Base-by-base conservation (phyloP, 805 yeast genomes). In the Dipodascus geniculatus region DNA sequence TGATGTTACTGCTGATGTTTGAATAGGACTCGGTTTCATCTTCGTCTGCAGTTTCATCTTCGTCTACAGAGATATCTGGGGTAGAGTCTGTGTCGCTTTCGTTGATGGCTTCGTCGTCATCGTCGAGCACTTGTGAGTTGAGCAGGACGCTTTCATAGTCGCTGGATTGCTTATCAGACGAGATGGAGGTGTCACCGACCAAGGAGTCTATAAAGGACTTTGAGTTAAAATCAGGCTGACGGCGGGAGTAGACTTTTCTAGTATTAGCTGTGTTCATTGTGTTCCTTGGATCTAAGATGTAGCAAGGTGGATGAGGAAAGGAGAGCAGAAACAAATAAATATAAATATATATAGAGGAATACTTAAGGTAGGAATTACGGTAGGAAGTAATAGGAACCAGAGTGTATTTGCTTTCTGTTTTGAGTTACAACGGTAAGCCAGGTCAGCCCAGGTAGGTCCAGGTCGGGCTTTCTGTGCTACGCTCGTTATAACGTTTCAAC, bases 101-200 rank as follows among this genome's bases (percentile, higher is more conserved):
- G 8, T 28, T 14, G 8, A 8, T 14, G 35, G 8, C 35, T 8
- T 28, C 19, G 44, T 38, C 44, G 4, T 38, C 44, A 17, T 38
- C 44, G 11, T 38, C 44, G 4, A 38, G 44, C 4, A 38, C 14
- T n/a, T 38, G 44, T 11, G 44, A 38, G 44, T 38, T 38, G 44
- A 38, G 44, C 44, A 38, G 19, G 19, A 38, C 44, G 14, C 44
- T 38, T n/a, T 38, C 44, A 38, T 38, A 38, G 6, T 38, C 44
- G 44, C 44, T 38, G 19, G 44, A 38, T 38, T 38, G 44, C 44
- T 38, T 38, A 38, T 38, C 44, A 11, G 44, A 38, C 6, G 44
- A n/a, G 44, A 8, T 28, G 14, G 35, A 8, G 8, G 11, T 38
- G 44, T 38, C 44, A 6, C 44, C 44, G 14, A 38, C 44, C 20